Evolutionary conservation across 2,329 filamentous ascomycete genomes (phyloP).

Genomic region (Phialophora expanda): DNA sequence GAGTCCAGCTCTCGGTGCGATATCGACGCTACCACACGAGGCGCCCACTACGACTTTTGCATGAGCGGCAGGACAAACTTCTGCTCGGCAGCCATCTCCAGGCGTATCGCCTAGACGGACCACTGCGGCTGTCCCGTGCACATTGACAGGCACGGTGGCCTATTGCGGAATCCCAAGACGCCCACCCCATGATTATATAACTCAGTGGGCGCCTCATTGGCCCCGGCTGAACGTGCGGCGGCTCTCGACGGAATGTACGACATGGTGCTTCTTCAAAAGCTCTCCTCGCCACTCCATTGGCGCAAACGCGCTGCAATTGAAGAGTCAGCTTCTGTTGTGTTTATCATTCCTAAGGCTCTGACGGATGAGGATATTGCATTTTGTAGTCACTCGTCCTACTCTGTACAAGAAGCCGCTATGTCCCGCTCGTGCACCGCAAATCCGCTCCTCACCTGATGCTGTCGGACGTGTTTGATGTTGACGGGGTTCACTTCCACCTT

Average conservation of each 20-base stretch:
- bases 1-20: no score
- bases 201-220: conserved; percentile 1
- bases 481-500: background rate
- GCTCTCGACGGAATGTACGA: conserved; percentile 14
- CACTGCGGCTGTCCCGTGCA: background rate
- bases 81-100: background rate
- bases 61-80: background rate
- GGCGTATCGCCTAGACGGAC: conserved; percentile 6
- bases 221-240: background rate
- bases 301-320: background rate
- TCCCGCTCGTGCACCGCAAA: background rate
- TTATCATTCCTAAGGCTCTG: background rate
- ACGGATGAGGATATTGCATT: background rate
- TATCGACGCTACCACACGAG: no score
- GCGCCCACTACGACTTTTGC: background rate
- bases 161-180: background rate
- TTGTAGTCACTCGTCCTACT: background rate
- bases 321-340: conserved; percentile 23
- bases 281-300: conserved; percentile 12
- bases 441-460: background rate
- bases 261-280: background rate
- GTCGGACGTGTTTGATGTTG: background rate
- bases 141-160: background rate
- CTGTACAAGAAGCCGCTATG: background rate
- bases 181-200: conserved; percentile 9